Conservation (phyloP, 352 stramenopile species). For the Globisporangium abappressorium region DNA sequence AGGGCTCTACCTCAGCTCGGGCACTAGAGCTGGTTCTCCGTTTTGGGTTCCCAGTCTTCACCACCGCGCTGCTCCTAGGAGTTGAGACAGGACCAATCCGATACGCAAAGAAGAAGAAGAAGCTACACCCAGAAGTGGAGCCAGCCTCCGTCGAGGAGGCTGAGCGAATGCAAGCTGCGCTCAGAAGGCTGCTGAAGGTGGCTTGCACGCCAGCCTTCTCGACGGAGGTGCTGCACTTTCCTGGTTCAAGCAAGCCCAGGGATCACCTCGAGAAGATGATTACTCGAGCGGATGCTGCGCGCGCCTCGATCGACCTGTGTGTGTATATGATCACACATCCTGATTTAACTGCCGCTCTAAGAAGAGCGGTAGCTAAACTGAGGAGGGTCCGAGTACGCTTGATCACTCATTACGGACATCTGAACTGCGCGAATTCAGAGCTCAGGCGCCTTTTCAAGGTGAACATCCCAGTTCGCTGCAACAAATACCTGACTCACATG, state of each 20-base stretch:
- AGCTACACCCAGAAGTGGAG: not conserved
- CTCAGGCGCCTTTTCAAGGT: too few relatives aligned
- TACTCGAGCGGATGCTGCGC: not conserved
- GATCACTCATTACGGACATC: not conserved
- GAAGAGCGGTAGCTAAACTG: not conserved
- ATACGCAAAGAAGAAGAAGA: not conserved
- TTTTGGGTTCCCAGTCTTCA: too few relatives aligned
- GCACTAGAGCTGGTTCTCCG: too few relatives aligned
- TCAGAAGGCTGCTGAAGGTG: not conserved
- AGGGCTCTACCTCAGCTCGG: too few relatives aligned
- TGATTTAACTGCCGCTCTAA: not conserved
- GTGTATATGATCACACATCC: not conserved
- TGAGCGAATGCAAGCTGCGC: not conserved
- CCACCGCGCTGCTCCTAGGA: too few relatives aligned
- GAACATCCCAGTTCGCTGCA: too few relatives aligned
- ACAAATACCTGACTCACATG: too few relatives aligned
- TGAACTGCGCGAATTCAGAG: too few relatives aligned
- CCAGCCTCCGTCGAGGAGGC: not conserved
- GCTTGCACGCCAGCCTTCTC: not conserved
- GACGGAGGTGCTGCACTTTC: not conserved
- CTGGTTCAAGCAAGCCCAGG: not conserved
- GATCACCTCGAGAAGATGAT: not conserved
- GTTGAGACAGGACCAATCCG: too few relatives aligned
- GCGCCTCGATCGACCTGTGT: not conserved
- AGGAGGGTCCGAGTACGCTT: not conserved